Evolutionary conservation across 73 alveolate genomes (phyloP).

Genomic region (Blepharisma japonicum): DNA sequence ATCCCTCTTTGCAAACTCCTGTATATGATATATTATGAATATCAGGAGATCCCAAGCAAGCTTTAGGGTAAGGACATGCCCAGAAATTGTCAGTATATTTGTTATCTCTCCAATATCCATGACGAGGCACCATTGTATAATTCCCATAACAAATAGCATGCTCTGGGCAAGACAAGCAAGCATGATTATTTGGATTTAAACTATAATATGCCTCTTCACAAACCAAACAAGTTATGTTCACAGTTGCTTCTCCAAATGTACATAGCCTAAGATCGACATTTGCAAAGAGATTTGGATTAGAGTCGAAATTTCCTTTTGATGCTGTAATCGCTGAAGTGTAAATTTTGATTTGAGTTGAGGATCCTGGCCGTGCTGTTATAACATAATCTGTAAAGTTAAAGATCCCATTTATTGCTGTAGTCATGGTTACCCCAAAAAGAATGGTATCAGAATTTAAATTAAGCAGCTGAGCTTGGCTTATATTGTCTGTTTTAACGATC

Average conservation of each 20-base stretch:
- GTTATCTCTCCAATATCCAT: slow-evolving; percentile 57
- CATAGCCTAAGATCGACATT: slow-evolving; percentile 12
- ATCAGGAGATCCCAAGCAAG: slow-evolving; percentile 38
- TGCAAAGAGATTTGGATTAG: background rate
- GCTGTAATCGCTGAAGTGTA: background rate
- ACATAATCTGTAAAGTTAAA: background rate
- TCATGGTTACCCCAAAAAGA: slow-evolving; percentile 16
- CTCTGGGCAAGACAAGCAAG: slow-evolving; percentile 36
- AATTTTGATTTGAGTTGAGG: background rate
- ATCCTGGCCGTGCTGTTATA: slow-evolving; percentile 22
- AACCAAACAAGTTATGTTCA: slow-evolving; percentile 5
- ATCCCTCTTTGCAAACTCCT: slow-evolving; percentile 40
- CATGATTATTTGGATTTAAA: background rate
- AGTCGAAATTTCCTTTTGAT: background rate
- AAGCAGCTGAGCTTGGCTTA: background rate
- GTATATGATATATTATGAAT: background rate
- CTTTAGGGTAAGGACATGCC: slow-evolving; percentile 42
- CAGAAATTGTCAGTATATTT: slow-evolving; percentile 43
- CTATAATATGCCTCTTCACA: slow-evolving; percentile 34
- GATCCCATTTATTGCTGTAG: slow-evolving; percentile 26
- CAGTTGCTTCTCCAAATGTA: slow-evolving; percentile 28
- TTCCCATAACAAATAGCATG: slow-evolving; percentile 49
- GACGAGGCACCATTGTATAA: slow-evolving; percentile 23
- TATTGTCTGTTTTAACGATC: background rate
- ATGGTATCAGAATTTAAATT: background rate